A percentile compares a stretch with the other conserved stretches of the same genome.
Conservation (phyloP, 768 basidiomycete genomes). For the Suillus occidentalis region DNA sequence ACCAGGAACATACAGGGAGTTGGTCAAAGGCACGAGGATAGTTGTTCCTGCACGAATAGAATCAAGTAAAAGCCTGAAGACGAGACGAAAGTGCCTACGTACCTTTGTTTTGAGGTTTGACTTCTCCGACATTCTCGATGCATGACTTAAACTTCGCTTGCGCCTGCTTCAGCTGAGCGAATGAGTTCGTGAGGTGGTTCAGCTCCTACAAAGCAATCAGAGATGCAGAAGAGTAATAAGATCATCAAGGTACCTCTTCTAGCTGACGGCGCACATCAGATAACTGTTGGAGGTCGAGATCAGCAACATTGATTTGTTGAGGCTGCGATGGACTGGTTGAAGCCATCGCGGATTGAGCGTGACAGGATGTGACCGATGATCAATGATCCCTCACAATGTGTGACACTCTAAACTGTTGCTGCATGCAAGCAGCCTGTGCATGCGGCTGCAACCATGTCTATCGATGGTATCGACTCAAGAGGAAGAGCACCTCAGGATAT, state of each 20-base stretch:
- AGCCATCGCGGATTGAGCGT: conserved; percentile 30
- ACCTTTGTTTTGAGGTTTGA: conserved; percentile 72
- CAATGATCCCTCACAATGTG: conserved; percentile 18
- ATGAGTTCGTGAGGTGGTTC: conserved; percentile 87
- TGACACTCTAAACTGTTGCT: conserved; percentile 13
- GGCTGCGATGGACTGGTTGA: conserved; percentile 35
- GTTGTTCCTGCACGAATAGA: conserved; percentile 63
- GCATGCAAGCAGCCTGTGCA: conserved; percentile 19
- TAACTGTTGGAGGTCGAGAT: conserved; percentile 85
- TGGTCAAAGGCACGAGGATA: conserved; percentile 89
- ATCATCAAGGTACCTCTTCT: conserved; percentile 68
- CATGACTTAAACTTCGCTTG: conserved; percentile 91
- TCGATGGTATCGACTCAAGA: conserved; percentile 30
- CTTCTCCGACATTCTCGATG: conserved; percentile 73
- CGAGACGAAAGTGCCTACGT: conserved; percentile 12
- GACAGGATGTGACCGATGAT: conserved; percentile 15
- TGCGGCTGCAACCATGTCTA: conserved; percentile 18
- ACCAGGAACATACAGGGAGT: conserved; percentile 94
- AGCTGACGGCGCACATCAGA: conserved; percentile 88
- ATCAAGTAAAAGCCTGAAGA: background rate
- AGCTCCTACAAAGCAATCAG: conserved; percentile 63
- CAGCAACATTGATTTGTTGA: conserved; percentile 76
- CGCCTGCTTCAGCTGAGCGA: conserved; percentile 88
- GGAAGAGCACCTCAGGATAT: conserved; percentile 52
- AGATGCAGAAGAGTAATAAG: background rate